Conservation (phyloP, 345 rosid species). For the Sisymbrium altissimum region DNA sequence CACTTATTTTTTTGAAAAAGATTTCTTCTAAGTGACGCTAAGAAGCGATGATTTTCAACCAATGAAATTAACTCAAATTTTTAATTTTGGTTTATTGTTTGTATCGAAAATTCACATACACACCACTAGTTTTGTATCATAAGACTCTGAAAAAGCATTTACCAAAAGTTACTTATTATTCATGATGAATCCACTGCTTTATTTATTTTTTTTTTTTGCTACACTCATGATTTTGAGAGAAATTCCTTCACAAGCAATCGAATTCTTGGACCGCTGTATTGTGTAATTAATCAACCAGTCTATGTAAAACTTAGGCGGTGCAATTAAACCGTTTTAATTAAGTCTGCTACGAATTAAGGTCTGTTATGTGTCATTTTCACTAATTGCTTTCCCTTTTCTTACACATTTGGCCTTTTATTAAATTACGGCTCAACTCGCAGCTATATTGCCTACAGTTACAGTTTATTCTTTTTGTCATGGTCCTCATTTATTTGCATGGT, state of each 20-base stretch:
- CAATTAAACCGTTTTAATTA: not conserved
- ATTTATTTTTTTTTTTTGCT: too few relatives aligned
- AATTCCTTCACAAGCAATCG: constrained; percentile 13
- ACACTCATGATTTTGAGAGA: not conserved
- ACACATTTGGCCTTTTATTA: not conserved
- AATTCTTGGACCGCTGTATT: not conserved
- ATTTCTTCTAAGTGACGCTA: constrained; percentile 13
- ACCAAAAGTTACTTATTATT: constrained; percentile 5
- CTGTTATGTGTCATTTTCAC: constrained; percentile 18
- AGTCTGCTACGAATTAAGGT: constrained; percentile 3
- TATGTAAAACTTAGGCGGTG: not conserved
- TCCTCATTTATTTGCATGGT: constrained; percentile 19
- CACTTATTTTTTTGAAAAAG: not conserved
- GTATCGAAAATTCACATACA: not conserved
- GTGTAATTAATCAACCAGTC: not conserved
- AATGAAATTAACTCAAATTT: not conserved
- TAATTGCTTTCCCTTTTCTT: not conserved
- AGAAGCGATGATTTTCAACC: not conserved
- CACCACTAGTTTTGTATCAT: constrained; percentile 26
- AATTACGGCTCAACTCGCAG: constrained; percentile 16
- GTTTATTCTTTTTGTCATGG: not conserved
- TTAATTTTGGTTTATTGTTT: not conserved
- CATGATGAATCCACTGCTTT: constrained; percentile 23
- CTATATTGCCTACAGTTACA: not conserved
- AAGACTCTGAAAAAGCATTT: constrained; percentile 15